Base-by-base conservation (phyloP, 345 rosid genomes). In the Melastoma malabathricum region DNA sequence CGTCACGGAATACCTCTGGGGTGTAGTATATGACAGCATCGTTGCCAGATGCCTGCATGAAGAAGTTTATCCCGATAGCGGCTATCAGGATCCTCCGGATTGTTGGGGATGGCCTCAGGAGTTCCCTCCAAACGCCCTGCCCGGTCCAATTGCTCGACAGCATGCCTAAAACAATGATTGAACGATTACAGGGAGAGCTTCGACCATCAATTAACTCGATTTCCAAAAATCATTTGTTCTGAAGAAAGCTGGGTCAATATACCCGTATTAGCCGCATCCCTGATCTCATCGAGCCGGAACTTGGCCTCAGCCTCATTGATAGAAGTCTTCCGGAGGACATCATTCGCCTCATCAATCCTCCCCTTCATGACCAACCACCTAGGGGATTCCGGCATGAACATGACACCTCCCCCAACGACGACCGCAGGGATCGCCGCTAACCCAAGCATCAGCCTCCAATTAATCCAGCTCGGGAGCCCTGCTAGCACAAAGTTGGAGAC, bases 1-100 rank as follows among this genome's bases (percentile, higher is more conserved):
- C 80, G 2, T 60, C 66, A 17, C 52, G 60, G 60, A 82, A 77
- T 29, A 79, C 74, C 55, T 69, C 59, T 0, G 83, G 86, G 57
- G 76, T 69, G 75, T 79, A 79, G 58, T 76, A 75, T 4, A 82
- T 64, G 19, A 69, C 75, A 0, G 83, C 82, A 44, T 82, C 80
- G 13, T 76, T 64, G 0, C 86, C 86, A 17, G 90, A 76, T 27
- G 81, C 83, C 57, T 83, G 86, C 86, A 69, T 73, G 59, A 79
- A 83, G 73, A 80, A 79, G 58, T 83, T 75, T 9, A 77, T 50
- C 9, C 84, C 87, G 8, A 68, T 59, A 18, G 87, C 81, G 0
- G 77, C 62, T 2, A 74, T 48, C 9, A 83, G 66, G 12, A 74
- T 73, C 43, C 75, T 47, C 16, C 68, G 67, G 54, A 75, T 31